Conservation (phyloP, 2,329 filamentous ascomycete species). For the Dryadomyces sulphureus region DNA sequence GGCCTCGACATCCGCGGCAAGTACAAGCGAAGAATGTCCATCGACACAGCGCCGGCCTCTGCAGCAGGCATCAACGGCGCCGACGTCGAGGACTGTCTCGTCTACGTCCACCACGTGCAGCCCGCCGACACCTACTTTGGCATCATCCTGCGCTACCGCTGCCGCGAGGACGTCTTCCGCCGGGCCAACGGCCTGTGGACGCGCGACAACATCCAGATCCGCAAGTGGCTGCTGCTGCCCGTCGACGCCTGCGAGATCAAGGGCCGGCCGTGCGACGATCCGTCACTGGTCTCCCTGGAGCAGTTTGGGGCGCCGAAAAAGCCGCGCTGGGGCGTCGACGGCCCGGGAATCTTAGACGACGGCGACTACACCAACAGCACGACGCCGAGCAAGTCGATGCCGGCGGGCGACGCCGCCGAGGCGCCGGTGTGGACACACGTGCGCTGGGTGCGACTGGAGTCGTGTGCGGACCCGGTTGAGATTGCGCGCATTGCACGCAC, state of each 20-base stretch:
- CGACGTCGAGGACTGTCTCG: constrained; percentile 60
- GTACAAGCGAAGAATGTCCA: constrained; percentile 54
- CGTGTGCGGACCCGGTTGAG: constrained; percentile 54
- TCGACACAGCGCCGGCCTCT: constrained; percentile 32
- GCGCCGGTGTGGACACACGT: constrained; percentile 74
- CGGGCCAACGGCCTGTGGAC: constrained; percentile 92
- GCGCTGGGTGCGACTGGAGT: constrained; percentile 73
- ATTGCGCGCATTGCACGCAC: constrained; percentile 72
- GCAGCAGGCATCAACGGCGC: constrained; percentile 19
- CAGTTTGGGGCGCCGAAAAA: too few relatives aligned
- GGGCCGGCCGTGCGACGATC: constrained; percentile 50
- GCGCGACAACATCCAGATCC: constrained; percentile 74
- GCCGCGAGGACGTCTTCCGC: constrained; percentile 65
- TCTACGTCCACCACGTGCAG: constrained; percentile 79
- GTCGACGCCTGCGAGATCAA: constrained; percentile 81
- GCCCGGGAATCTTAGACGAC: too few relatives aligned
- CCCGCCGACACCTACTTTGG: constrained; percentile 79
- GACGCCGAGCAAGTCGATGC: not conserved
- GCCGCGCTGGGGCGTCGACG: too few relatives aligned
- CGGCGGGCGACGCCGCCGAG: constrained; percentile 29
- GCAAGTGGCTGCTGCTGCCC: constrained; percentile 68
- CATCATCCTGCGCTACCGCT: constrained; percentile 80
- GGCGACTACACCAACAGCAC: constrained; percentile 7
- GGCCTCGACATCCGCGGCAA: constrained; percentile 38
- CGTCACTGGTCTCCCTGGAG: constrained; percentile 25